phyloP scores from a whole-genome alignment of 257 asterid genomes.

The Vinca minor region DNA sequence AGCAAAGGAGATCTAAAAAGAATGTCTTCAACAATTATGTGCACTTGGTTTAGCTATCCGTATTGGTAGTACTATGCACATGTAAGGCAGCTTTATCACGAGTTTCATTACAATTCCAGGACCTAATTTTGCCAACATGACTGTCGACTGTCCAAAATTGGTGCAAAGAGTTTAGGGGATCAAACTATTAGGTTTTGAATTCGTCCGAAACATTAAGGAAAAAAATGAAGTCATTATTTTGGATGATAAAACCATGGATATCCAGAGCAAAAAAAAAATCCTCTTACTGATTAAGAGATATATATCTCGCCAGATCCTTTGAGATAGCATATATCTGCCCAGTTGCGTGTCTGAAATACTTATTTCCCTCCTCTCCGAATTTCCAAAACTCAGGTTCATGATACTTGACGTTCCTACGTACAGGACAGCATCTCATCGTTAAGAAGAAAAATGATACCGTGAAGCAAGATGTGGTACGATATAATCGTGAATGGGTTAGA shows the following conservation, averaged over 20 bases:
- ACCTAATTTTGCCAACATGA: neutral
- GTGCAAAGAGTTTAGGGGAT: neutral
- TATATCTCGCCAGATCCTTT: conserved; percentile 27
- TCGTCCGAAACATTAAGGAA: neutral
- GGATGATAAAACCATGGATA: neutral
- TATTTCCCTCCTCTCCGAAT: conserved; percentile 28
- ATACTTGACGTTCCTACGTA: conserved; percentile 22
- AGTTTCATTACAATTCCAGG: neutral
- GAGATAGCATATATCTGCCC: conserved; percentile 35
- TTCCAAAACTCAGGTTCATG: conserved; percentile 35
- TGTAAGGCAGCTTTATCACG: neutral
- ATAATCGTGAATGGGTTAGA: neutral
- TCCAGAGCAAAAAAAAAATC: neutral
- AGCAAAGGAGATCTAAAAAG: neutral
- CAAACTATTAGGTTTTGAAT: neutral
- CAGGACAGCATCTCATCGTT: neutral
- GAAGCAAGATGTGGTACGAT: neutral
- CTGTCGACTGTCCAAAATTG: neutral
- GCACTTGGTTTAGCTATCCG: neutral
- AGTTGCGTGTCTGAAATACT: conserved; percentile 29
- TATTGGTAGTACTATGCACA: neutral
- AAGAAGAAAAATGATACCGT: neutral
- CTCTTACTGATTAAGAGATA: conserved; percentile 27
- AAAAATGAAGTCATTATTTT: too few relatives aligned
- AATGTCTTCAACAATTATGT: too few relatives aligned